Percentiles rank a stretch among this genome's conserved stretches.
Conservation (phyloP, 2,329 filamentous ascomycete species). For the Xylariomycetidae sp. region DNA sequence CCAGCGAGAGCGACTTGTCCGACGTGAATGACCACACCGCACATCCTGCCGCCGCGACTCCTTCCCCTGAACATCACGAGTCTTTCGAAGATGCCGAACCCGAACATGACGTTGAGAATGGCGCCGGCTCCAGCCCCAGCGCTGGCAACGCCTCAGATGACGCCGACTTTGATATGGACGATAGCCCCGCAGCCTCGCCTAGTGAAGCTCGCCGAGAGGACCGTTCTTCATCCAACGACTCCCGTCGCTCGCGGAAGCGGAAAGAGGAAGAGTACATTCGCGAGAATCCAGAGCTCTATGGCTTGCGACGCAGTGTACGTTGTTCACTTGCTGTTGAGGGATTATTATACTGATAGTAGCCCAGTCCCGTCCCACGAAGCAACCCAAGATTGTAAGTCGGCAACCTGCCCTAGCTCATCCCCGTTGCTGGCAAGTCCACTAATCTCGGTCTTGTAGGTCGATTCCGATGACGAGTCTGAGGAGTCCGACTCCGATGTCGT, state of each 20-base stretch:
- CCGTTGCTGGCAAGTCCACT: conserved; percentile 1
- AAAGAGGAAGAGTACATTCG: conserved; percentile 82
- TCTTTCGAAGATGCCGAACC: conserved; percentile 29
- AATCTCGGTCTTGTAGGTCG: conserved; percentile 21
- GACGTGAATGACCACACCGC: conserved; percentile 58
- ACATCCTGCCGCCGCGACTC: conserved; percentile 36
- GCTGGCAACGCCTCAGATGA: conserved; percentile 55
- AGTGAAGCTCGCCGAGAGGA: conserved; percentile 44
- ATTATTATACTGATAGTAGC: conserved; percentile 26
- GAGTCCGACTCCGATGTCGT: conserved; percentile 69
- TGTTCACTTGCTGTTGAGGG: conserved; percentile 7
- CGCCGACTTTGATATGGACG: conserved; percentile 71
- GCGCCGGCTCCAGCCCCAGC: conserved; percentile 37
- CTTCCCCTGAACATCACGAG: conserved; percentile 32
- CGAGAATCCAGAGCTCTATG: conserved; percentile 91
- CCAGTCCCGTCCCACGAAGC: conserved; percentile 51
- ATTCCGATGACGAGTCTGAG: conserved; percentile 53
- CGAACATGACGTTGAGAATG: conserved; percentile 27
- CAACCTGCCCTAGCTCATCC: not conserved
- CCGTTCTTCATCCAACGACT: conserved; percentile 65
- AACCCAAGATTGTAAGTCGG: conserved; percentile 49
- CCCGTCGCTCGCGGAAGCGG: conserved; percentile 65
- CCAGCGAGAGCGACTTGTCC: conserved; percentile 71
- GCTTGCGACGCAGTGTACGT: conserved; percentile 83
- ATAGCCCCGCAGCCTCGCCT: conserved; percentile 44